Conservation (phyloP, 2,329 filamentous ascomycete species). For the Scopulariopsis brevicaulis region DNA sequence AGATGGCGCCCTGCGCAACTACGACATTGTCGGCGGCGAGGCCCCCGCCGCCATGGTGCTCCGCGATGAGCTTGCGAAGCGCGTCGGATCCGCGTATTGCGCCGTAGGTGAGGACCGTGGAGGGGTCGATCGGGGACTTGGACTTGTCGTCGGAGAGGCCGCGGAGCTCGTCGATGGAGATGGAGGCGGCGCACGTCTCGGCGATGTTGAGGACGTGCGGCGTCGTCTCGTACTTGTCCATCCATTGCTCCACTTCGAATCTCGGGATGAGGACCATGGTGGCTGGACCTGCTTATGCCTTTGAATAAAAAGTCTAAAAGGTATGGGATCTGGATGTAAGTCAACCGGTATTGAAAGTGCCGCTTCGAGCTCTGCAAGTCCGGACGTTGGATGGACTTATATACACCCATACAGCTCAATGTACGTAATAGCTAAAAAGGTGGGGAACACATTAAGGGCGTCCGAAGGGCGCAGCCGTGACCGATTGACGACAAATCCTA, state of each 20-base stretch:
- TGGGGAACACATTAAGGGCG: not conserved
- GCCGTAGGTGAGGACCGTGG: constrained; percentile 59
- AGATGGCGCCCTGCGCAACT: constrained; percentile 70
- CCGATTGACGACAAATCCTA: constrained; percentile 2
- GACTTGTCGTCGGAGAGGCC: constrained; percentile 40
- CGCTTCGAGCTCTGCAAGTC: no score
- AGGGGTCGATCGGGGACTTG: constrained; percentile 29
- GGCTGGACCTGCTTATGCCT: not conserved
- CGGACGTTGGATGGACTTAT: no score
- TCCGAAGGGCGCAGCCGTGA: not conserved
- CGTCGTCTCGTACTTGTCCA: constrained; percentile 47
- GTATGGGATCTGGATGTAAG: no score
- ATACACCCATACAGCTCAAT: no score
- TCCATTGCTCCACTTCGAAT: constrained; percentile 65
- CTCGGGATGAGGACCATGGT: constrained; percentile 11
- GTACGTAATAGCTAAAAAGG: not conserved
- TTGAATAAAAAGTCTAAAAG: not conserved
- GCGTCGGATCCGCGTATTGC: constrained; percentile 56
- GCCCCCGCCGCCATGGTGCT: constrained; percentile 49
- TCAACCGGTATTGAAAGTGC: no score
- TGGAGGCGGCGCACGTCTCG: constrained; percentile 66
- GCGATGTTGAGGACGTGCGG: constrained; percentile 57
- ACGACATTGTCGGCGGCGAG: constrained; percentile 53
- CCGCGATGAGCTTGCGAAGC: constrained; percentile 53
- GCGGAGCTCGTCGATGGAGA: constrained; percentile 59